Evolutionary conservation across 2,329 filamentous ascomycete genomes (phyloP), one percentile per base, ranked within the genome.

Genomic region (Raffaelea albimanens): DNA sequence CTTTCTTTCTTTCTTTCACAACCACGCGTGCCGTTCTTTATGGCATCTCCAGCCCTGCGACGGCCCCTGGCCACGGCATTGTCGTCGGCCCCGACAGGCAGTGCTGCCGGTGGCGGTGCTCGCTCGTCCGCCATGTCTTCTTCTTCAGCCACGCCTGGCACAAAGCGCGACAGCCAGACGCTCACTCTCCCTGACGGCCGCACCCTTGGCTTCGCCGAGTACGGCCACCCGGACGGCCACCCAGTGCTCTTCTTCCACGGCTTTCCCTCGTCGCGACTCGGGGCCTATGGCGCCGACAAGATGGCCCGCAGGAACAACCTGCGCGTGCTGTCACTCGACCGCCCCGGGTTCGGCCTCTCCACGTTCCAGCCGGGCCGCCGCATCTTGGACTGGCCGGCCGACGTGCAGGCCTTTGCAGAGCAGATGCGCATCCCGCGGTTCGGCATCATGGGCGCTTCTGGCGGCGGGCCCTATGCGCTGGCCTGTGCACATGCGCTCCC

Each of bases 171-270:
- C 18, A 39, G 16, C 48, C 62, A 64, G 45, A 59, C 53, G 11
- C 55, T 67, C 46, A 59, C 45, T 2, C 61, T 71, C 5, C 61
- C 65, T 1, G 65, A 68, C 49, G 66, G 67, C 5, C 65, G 69
- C 3, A 54, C 49, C 2, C 56, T 72, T 5, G 67, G 67, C 2
- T 72, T 63, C 33, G 62, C 66, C 2, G 62, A 68, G 45, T 68
- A 63, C 40, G 68, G 68, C 9, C 39, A 51, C 2, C 50, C 56
- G 0, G 51, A 50, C 3, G 63, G 63, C 5, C 52, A 57, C 5
- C 62, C 64, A 0, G 46, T 68, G 1, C 53, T 72, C 25, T 67
- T 63, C 53, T 67, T 70, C 45, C 69, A 72, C 51, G 69, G 68
- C 9, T 67, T 63, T 45, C 69, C 68, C 0, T 61, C 61, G 1